Base-by-base conservation (phyloP, 2,329 filamentous ascomycete genomes). In the Decorospora gaudefroyi region DNA sequence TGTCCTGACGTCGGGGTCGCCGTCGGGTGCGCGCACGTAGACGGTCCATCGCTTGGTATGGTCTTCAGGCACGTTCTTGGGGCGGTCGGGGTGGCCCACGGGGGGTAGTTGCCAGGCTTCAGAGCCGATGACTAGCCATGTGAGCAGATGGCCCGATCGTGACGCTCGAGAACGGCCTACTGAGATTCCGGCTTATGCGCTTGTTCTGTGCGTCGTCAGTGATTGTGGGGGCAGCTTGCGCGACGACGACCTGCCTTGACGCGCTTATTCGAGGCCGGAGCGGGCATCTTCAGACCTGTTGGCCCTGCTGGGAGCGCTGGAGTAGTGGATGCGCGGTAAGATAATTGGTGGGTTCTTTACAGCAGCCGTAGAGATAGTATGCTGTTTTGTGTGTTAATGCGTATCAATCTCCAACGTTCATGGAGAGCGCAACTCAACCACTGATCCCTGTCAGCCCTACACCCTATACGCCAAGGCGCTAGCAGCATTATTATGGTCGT, bases 41-140 rank as follows among this genome's bases (percentile, higher is more conserved):
- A 97, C 89, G 64, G 87, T 85, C 93, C 93, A 99, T 52, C 88
- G 89, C 76, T 97, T 95, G 21, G 92, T 97, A 76, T 99, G 93
- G 71, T 95, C 91, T 50, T 88, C 81, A 16, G 92, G 90, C 3
- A 89, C 82, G 65, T 84, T 81, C 15, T 84, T 76, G 2, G 90
- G 66, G 29, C 70, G 88, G 64, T 65, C 56, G 46, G 68, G 67
- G 52, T 90, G 88, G 57, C 86, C 83, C 64, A 81, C 79, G 37
- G 89, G 86, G 13, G 92, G 90, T 50, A 93, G 72, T 23, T 69
- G 65, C 68, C 71, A 74, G 48, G 76, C 74, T 64, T 75, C 71
- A 32, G 75, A 76, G 56, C 76, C 76, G 59, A 78, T 77, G 55
- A 77, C 69, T 71, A 56, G 25, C 62, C 2, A 53, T 58, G 66